Evolutionary conservation across 352 stramenopile genomes (phyloP).

Genomic region (Achlya hypogyna): DNA sequence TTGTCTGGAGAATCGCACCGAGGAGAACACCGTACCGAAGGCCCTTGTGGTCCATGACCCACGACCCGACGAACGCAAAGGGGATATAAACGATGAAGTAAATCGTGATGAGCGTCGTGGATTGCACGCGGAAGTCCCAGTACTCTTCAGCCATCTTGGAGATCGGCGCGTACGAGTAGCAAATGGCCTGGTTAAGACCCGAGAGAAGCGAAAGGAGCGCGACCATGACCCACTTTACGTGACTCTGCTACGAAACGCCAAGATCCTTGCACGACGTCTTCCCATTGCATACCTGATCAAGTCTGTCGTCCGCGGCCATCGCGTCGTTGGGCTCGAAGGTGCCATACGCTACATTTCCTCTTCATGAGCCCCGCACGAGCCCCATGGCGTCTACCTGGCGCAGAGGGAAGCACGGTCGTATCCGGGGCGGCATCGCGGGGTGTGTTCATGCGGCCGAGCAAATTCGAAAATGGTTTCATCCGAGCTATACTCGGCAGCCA

Average conservation of each 20-base stretch:
- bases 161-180: conserved; percentile 71
- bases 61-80: conserved; percentile 66
- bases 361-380: not conserved
- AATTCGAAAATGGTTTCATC: not conserved
- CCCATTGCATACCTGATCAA: not conserved
- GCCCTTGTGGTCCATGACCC: conserved; percentile 73
- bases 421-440: not conserved
- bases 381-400: not conserved
- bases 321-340: not conserved
- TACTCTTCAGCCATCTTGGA: conserved; percentile 47
- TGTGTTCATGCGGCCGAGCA: not conserved
- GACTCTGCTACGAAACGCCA: not conserved
- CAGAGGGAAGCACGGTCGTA: not conserved
- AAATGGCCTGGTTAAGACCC: conserved; percentile 62
- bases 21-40: conserved; percentile 53
- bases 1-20: conserved; percentile 42
- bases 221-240: conserved; percentile 59
- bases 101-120: conserved; percentile 64
- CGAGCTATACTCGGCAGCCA: too few relatives aligned
- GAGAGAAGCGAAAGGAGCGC: conserved; percentile 52
- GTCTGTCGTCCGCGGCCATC: not conserved
- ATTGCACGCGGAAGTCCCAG: conserved; percentile 48
- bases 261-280: not conserved
- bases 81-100: conserved; percentile 76
- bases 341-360: not conserved